Conservation (phyloP, 352 stramenopile genomes). For the Poterioochromonas sp. region DNA sequence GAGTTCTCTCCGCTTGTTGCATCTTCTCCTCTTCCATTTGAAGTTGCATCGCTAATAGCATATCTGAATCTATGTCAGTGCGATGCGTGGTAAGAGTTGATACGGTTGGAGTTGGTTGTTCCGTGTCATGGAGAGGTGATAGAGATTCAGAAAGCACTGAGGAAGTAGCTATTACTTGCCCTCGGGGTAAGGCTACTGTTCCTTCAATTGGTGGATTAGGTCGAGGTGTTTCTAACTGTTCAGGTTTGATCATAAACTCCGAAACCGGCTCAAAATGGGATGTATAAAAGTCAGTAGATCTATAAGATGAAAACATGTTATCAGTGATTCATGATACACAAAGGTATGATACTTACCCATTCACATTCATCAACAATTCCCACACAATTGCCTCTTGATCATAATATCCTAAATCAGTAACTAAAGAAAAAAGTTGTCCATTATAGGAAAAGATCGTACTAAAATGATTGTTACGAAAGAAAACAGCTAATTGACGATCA, state of each 20-base stretch:
- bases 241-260: neutral
- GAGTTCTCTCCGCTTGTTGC: neutral
- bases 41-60: neutral
- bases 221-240: neutral
- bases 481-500: constrained; percentile 79
- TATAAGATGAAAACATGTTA: neutral
- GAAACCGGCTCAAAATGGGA: neutral
- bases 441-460: constrained; percentile 89
- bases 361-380: constrained; percentile 78
- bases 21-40: neutral
- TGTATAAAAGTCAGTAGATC: neutral
- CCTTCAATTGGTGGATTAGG: neutral
- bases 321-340: constrained; percentile 43
- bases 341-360: constrained; percentile 44
- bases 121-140: neutral
- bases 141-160: neutral
- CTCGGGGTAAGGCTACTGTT: neutral
- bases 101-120: neutral
- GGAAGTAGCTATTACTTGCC: neutral
- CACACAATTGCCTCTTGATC: constrained; percentile 81
- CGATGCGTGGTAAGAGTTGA: neutral
- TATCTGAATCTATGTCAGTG: neutral
- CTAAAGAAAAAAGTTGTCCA: constrained; percentile 82
- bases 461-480: constrained; percentile 99
- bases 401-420: constrained; percentile 91